phyloP scores from a whole-genome alignment of 139 green algal species.

The Chlorella sp. region DNA sequence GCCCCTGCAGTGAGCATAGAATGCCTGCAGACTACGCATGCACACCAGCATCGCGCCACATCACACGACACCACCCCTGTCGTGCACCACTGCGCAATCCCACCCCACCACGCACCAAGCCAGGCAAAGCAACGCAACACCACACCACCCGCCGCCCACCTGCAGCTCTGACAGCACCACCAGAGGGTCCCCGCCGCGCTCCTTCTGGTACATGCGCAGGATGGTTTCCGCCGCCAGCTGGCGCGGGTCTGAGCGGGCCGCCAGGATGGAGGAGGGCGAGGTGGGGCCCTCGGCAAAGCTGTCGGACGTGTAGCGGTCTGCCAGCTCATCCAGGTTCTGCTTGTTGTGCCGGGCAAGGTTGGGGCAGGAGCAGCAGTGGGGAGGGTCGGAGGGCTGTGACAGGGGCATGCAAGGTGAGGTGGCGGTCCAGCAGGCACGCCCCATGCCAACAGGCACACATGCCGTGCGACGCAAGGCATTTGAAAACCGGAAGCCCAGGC shows the following conservation, averaged over 20 bases:
- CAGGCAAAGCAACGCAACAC: neutral
- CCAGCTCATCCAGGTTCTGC: constrained; percentile 67
- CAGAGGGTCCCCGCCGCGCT: constrained; percentile 57
- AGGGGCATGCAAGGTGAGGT: neutral
- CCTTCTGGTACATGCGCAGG: constrained; percentile 56
- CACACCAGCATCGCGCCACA: neutral
- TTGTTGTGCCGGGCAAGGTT: constrained; percentile 1
- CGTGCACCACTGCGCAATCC: neutral
- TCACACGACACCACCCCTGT: neutral
- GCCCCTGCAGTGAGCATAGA: neutral
- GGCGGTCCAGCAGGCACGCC: neutral
- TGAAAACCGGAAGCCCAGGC: neutral
- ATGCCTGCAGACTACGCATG: neutral
- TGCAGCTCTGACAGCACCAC: constrained; percentile 81
- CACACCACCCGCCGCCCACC: constrained; percentile 36
- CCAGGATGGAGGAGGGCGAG: constrained; percentile 13
- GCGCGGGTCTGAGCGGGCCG: neutral
- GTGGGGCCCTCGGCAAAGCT: constrained; percentile 2
- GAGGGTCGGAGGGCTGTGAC: neutral
- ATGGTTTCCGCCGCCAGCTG: constrained; percentile 39
- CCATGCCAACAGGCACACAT: neutral
- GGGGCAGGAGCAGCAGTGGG: neutral
- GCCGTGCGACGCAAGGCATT: neutral
- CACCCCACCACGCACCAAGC: neutral
- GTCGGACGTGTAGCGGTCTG: constrained; percentile 36